Evolutionary conservation across 352 stramenopile genomes (phyloP), one percentile per base, ranked within the genome.

Genomic region (Phytophthora quininea): DNA sequence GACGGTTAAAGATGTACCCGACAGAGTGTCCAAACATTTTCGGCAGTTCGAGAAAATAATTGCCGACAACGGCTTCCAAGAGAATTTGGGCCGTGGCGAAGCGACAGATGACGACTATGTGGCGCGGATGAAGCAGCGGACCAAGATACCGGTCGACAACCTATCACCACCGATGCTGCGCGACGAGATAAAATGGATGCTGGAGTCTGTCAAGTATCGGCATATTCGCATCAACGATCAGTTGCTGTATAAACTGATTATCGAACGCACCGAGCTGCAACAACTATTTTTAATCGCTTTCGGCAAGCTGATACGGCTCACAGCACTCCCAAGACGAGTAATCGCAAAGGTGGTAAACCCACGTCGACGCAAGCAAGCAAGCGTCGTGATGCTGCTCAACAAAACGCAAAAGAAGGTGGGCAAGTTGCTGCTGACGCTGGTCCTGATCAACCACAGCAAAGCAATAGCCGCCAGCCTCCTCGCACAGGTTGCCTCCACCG

Each of bases 31-130:
- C 31, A 58, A 55, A 24, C 60, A 50, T 29, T 63, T 46, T 12
- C 38, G 38, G 29, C 15, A 50, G 54, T 53, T 51, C 40, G 62
- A 69, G 42, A 49, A 35, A 12, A 62, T 62, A 19, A 61, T 53
- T 32, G 47, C 30, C 40, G 19, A 24, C 19, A 24, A 24, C 19
- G 19, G 19, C 19, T 24, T 24, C 19, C 19, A 24, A 24, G 19
- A 61, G 19, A n/a, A 61, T 35, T 15, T 61, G 4, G 51, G 62
- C 9, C 45, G 46, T 14, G 55, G 46, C 19, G 54, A 54, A 33
- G 19, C 43, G 9, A 29, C 43, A 27, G 43, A 50, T 50, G 11
- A n/a, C 19, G 43, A 50, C 15, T 50, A 50, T 29, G 19, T 29
- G 43, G 43, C 11, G 11, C 43, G 43, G 9, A 50, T 50, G 43